Percentiles rank a stretch among this genome's conserved stretches.
Evolutionary conservation across 2,329 filamentous ascomycete genomes (phyloP).

Genomic region (Fusarium udum): DNA sequence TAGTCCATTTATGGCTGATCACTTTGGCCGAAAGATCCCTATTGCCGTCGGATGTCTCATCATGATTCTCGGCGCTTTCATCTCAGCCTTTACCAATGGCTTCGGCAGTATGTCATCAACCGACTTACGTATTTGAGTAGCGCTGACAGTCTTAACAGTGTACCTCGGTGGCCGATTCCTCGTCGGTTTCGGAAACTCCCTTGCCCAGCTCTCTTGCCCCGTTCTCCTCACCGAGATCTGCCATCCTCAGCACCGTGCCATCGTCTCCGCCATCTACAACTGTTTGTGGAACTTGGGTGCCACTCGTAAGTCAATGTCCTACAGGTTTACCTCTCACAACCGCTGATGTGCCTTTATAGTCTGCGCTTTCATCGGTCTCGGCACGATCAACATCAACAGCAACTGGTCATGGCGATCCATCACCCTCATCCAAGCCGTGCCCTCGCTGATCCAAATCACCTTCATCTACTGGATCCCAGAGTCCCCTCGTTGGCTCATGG

Average conservation of each 20-base stretch:
- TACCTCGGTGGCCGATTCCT: conserved; percentile 52
- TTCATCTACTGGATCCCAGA: conserved; percentile 75
- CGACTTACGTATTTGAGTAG: neutral
- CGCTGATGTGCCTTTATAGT: conserved; percentile 39
- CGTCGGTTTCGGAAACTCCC: conserved; percentile 71
- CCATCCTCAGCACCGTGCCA: conserved; percentile 74
- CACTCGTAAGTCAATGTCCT: conserved; percentile 42
- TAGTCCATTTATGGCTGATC: conserved; percentile 52
- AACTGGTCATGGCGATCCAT: conserved; percentile 76
- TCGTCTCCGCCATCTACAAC: conserved; percentile 73
- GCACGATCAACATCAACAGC: conserved; percentile 64
- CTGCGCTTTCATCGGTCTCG: conserved; percentile 71
- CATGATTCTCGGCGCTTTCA: conserved; percentile 56
- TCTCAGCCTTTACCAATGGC: conserved; percentile 54
- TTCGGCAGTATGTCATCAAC: conserved; percentile 52
- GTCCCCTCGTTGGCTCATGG: conserved; percentile 71
- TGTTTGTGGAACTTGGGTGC: conserved; percentile 72
- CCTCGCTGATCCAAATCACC: conserved; percentile 68
- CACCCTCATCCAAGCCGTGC: conserved; percentile 69
- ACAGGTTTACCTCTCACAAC: neutral
- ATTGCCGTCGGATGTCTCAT: conserved; percentile 56
- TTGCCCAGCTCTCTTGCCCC: conserved; percentile 71
- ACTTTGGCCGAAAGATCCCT: conserved; percentile 53
- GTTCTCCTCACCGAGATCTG: conserved; percentile 72
- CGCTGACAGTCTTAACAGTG: conserved; percentile 39